Evolutionary conservation across 306 rosid genomes (phyloP).

Genomic region (Vicia sativa): DNA sequence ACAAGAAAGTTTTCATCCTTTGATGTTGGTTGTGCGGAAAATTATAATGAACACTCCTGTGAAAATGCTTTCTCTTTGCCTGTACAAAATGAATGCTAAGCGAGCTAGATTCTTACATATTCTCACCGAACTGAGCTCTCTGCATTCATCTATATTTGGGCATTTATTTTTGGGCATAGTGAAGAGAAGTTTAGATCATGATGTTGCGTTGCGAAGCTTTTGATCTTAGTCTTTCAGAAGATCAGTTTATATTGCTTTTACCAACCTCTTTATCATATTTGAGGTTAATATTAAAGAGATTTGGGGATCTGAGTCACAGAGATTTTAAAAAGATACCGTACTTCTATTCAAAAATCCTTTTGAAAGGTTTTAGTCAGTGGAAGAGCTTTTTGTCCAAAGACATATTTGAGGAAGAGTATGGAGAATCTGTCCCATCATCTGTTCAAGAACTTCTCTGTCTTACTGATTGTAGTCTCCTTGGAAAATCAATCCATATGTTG

Average conservation of each 20-base stretch:
- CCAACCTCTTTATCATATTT: conserved; percentile 70
- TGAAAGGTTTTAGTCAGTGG: conserved; percentile 70
- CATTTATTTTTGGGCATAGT: conserved; percentile 53
- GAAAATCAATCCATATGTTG: conserved; percentile 71
- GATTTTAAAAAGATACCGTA: conserved; percentile 49
- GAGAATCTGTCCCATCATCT: conserved; percentile 62
- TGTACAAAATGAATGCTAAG: conserved; percentile 48
- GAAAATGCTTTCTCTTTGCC: conserved; percentile 57
- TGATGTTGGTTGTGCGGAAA: conserved; percentile 58
- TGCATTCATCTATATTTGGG: conserved; percentile 81
- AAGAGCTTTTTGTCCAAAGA: conserved; percentile 62
- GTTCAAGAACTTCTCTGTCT: conserved; percentile 58
- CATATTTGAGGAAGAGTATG: conserved; percentile 71
- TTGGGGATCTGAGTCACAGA: conserved; percentile 45
- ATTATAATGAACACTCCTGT: conserved; percentile 62
- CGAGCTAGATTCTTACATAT: conserved; percentile 68
- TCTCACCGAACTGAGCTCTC: conserved; percentile 68
- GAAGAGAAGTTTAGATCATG: conserved; percentile 45
- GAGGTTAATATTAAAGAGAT: conserved; percentile 51
- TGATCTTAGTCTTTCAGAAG: conserved; percentile 55
- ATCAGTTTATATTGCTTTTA: conserved; percentile 69
- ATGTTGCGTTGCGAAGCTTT: conserved; percentile 37
- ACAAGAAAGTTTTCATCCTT: conserved; percentile 55
- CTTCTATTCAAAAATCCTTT: conserved; percentile 66
- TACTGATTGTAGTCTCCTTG: conserved; percentile 73